Evolutionary conservation across 2,329 filamentous ascomycete species (phyloP), one percentile per base, ranked within the genome.

Genomic region (Trichoderma sp.): DNA sequence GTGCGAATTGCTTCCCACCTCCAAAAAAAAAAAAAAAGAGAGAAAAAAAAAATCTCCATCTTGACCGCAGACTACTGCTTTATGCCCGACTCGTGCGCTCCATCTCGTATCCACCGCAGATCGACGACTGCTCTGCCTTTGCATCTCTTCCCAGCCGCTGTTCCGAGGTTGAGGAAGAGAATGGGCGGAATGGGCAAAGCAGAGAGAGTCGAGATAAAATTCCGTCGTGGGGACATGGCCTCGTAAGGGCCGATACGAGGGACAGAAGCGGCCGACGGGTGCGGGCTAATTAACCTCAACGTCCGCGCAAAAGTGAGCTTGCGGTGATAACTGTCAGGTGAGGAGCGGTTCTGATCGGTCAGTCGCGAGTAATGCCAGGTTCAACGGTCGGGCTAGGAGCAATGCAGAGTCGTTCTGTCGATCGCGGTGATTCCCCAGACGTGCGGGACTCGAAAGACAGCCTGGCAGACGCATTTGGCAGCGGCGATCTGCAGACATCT

Each of bases 251-350:
- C 51, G 61, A 65, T 52, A 51, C 14, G 30, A 52, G 59, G 26
- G 26, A 18, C n/a, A 32, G 16, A 28, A 37, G 54, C 59, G 46
- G 59, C 59, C 59, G 59, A 51, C 46, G 24, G n/a, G n/a, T 21
- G 24, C 26, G 37, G 34, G 11, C 37, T 30, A 32, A 26, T 32
- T 13, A 46, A 5, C 56, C 7, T 65, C 37, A 56, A 65, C 56
- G 28, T 56, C 28, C 37, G 26, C 37, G 26, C 43, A 21, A 32
- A 56, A 54, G 46, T 56, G 52, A 46, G 52, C 16, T 65, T 51
- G n/a, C 61, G 61, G 61, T 56, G 61, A n/a, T 26, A 43, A 49
- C 28, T 56, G 18, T 65, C 61, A 46, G 52, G 52, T 49, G 61
- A 37, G 28, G 39, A 24, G 7, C 18, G 24, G 24, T n/a, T 18